phyloP scores from a whole-genome alignment of 495 filamentous ascomycete species.

The Xylaria scruposa region DNA sequence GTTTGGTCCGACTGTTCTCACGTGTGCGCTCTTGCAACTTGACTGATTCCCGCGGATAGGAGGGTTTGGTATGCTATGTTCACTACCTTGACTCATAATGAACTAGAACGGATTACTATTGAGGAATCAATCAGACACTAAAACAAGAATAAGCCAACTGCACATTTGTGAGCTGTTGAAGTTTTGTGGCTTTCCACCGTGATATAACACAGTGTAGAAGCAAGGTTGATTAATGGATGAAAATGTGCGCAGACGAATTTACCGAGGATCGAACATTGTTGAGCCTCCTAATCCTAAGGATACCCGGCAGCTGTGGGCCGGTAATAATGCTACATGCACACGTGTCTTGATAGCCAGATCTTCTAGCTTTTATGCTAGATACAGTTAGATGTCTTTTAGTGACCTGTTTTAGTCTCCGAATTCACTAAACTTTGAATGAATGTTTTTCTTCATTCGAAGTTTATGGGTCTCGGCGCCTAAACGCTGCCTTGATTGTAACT shows the following conservation, averaged over 20 bases:
- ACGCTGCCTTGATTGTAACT: not conserved
- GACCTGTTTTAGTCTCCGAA: not conserved
- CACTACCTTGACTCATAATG: not conserved
- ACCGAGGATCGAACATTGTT: not conserved
- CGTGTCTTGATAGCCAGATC: not conserved
- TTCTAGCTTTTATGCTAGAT: not conserved
- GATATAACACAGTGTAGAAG: not conserved
- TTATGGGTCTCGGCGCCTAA: not conserved
- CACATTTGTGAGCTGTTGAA: not conserved
- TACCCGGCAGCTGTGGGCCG: not conserved
- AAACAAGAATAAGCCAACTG: not conserved
- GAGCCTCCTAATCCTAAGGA: not conserved
- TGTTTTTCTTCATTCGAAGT: not conserved
- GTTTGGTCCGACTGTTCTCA: not conserved
- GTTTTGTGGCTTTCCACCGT: not conserved
- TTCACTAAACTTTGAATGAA: not conserved
- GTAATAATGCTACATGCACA: not conserved
- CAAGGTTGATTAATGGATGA: slow-evolving; percentile 6
- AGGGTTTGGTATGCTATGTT: not conserved
- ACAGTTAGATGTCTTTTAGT: not conserved
- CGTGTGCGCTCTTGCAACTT: not conserved
- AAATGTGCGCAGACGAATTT: not conserved
- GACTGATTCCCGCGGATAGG: not conserved
- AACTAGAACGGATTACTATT: not conserved
- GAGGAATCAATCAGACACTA: not conserved